Conservation (phyloP, 192 early-diverging fungal genomes). For the Rhizophagus sp. region DNA sequence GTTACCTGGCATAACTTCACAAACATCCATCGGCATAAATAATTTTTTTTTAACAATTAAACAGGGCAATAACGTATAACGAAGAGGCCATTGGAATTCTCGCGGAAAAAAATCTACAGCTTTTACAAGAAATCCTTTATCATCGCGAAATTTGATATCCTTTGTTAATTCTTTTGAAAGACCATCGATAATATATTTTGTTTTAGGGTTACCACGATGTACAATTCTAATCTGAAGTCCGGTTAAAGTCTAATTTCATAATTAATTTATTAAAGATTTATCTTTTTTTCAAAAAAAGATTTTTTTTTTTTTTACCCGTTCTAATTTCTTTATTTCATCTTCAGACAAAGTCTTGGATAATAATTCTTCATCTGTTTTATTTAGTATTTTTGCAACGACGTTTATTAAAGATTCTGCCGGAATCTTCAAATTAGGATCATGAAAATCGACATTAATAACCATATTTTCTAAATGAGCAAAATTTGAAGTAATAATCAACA, state of each 20-base stretch:
- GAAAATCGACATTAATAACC: background rate
- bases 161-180: constrained; percentile 67
- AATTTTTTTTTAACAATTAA: constrained; percentile 70
- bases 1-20: constrained; percentile 59
- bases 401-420: background rate
- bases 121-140: constrained; percentile 59
- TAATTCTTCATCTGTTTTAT: background rate
- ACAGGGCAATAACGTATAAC: constrained; percentile 80
- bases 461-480: background rate
- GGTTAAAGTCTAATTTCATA: constrained; percentile 39
- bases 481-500: too few relatives aligned
- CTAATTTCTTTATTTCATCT: background rate
- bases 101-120: constrained; percentile 69
- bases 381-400: background rate
- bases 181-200: constrained; percentile 70
- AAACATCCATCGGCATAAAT: constrained; percentile 90
- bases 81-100: constrained; percentile 69
- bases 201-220: constrained; percentile 65
- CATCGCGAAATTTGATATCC: constrained; percentile 67
- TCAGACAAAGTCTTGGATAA: background rate
- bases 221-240: constrained; percentile 55
- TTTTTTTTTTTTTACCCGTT: background rate
- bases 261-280: too few relatives aligned
- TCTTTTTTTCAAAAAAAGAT: too few relatives aligned
- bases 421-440: constrained; percentile 3